These are phyloP conservation scores for Coprinellus aureogranulatus DNA, from an alignment of 768 basidiomycete species.

Conservation along the genomic window DNA sequence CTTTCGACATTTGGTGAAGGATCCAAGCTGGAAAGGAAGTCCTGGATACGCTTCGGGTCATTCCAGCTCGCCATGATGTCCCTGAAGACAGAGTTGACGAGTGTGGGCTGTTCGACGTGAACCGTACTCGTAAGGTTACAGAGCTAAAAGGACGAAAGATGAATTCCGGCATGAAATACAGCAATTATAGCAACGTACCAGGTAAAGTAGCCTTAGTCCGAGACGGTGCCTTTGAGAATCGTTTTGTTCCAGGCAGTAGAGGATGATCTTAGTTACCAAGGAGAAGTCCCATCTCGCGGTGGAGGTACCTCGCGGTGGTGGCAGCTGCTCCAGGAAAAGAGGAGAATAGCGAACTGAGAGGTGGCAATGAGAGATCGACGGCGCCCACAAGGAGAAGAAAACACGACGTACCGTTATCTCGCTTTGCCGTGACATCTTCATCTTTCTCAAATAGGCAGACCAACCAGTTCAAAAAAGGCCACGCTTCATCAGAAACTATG, in stretches of 20 bases:
- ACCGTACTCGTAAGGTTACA: conserved; percentile 38
- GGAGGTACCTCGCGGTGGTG: conserved; percentile 9
- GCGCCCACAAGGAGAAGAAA: background rate
- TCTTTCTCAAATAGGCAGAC: conserved; percentile 68
- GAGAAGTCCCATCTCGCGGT: conserved; percentile 13
- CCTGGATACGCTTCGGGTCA: conserved; percentile 20
- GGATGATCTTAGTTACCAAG: conserved; percentile 19
- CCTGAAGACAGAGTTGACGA: conserved; percentile 33
- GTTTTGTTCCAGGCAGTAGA: conserved; percentile 30
- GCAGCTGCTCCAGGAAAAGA: conserved; percentile 17
- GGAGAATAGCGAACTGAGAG: conserved; percentile 38
- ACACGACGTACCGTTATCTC: conserved; percentile 33
- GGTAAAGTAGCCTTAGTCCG: conserved; percentile 26
- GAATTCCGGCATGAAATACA: background rate
- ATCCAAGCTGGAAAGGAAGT: conserved; percentile 30
- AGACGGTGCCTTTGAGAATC: conserved; percentile 25
- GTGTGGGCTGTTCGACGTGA: conserved; percentile 34
- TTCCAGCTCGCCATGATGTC: conserved; percentile 29
- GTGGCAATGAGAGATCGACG: conserved; percentile 1
- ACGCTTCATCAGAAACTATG: conserved; percentile 61
- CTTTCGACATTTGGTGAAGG: conserved; percentile 31
- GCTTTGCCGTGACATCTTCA: conserved; percentile 36
- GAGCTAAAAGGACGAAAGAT: conserved; percentile 25
- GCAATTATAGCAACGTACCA: conserved; percentile 7
- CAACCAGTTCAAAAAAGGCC: conserved; percentile 72